Evolutionary conservation across 345 rosid genomes (phyloP).

Genomic region (Heritiera fomes): DNA sequence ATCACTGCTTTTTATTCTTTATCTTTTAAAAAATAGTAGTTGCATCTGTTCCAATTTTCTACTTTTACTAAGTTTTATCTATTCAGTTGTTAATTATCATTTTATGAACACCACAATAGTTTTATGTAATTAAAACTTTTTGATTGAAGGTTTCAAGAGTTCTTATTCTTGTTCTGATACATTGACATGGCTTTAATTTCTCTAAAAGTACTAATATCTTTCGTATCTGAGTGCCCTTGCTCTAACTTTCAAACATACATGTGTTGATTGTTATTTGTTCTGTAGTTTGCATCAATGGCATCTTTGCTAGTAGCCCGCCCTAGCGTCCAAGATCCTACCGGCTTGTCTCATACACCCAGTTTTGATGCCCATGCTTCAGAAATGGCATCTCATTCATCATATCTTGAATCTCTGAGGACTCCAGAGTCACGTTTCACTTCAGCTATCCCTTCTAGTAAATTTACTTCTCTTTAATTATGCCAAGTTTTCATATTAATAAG

Average conservation of each 20-base stretch:
- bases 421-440: constrained; percentile 36
- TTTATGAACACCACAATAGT: not conserved
- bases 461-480: constrained; percentile 2
- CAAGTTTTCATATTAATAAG: not conserved
- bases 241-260: not conserved
- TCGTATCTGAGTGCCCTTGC: not conserved
- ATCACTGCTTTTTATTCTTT: not conserved
- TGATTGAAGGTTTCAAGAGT: constrained; percentile 9
- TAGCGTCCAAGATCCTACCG: constrained; percentile 34
- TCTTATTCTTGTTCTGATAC: not conserved
- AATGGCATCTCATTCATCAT: constrained; percentile 47
- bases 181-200: not conserved
- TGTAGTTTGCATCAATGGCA: constrained; percentile 52
- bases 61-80: not conserved
- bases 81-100: not conserved
- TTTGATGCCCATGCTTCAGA: constrained; percentile 32
- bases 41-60: not conserved
- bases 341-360: constrained; percentile 29
- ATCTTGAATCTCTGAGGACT: constrained; percentile 27
- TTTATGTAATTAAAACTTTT: not conserved
- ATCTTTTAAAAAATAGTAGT: not conserved
- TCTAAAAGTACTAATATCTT: not conserved
- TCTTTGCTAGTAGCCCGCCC: constrained; percentile 41
- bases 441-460: constrained; percentile 42
- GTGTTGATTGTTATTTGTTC: not conserved